These are phyloP conservation scores for Physaria fendleri DNA, from an alignment of 345 rosid genomes.

Conservation along the genomic window DNA sequence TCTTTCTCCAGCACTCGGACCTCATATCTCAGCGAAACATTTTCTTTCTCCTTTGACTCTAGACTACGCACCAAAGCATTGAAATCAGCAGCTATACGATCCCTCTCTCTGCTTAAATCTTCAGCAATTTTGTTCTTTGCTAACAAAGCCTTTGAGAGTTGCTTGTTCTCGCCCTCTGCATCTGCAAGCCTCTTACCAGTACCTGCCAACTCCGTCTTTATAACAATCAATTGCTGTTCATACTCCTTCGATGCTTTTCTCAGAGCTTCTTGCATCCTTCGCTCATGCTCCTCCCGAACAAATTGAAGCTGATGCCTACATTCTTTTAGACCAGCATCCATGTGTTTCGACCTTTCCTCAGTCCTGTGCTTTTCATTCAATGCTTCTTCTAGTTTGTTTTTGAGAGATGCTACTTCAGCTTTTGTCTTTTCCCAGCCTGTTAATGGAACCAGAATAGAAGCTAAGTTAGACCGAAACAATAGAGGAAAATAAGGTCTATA, in stretches of 20 bases:
- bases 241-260: constrained; percentile 53
- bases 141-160: constrained; percentile 52
- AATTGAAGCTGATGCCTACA: constrained; percentile 74
- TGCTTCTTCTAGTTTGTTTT: constrained; percentile 52
- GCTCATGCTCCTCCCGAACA: constrained; percentile 80
- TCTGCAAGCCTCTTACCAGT: constrained; percentile 45
- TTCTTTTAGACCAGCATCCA: constrained; percentile 74
- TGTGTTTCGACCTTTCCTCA: constrained; percentile 48
- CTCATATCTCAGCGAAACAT: constrained; percentile 69
- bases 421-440: constrained; percentile 65
- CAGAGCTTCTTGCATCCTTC: constrained; percentile 71
- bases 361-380: constrained; percentile 41
- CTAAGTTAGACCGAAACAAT: neutral
- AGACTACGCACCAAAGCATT: constrained; percentile 50
- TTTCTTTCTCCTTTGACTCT: constrained; percentile 64
- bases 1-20: constrained; percentile 82
- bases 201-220: constrained; percentile 52
- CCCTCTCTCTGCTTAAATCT: constrained; percentile 57
- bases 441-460: constrained; percentile 1
- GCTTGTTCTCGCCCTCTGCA: constrained; percentile 48
- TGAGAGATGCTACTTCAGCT: constrained; percentile 47
- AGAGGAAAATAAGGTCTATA: neutral
- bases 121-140: constrained; percentile 50
- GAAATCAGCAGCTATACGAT: constrained; percentile 43
- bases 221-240: constrained; percentile 35